These are phyloP conservation scores for Lanmaoa rubissima DNA, from an alignment of 768 basidiomycete species.

Conservation along the genomic window DNA sequence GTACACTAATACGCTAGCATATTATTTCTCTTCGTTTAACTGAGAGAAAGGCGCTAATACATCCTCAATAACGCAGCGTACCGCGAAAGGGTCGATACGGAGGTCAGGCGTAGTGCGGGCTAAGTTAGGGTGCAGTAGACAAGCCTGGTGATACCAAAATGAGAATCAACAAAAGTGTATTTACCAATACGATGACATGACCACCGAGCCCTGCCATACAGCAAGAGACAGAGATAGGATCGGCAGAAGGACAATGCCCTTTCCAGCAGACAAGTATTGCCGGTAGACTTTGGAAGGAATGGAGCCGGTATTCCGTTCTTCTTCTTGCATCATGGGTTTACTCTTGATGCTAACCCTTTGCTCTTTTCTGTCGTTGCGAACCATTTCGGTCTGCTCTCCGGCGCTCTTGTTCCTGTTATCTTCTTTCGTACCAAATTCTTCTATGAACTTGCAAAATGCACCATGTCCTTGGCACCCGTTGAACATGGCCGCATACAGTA, in stretches of 20 bases:
- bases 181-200: constrained; percentile 75
- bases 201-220: constrained; percentile 65
- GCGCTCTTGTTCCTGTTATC: constrained; percentile 39
- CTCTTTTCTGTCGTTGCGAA: constrained; percentile 35
- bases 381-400: constrained; percentile 32
- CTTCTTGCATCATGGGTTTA: constrained; percentile 71
- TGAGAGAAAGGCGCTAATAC: no score
- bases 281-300: constrained; percentile 32
- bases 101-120: no score
- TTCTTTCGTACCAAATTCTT: constrained; percentile 74
- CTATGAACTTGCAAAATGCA: constrained; percentile 70
- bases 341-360: constrained; percentile 38
- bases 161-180: constrained; percentile 15
- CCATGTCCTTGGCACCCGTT: constrained; percentile 32
- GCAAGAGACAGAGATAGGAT: constrained; percentile 57
- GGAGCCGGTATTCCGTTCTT: constrained; percentile 80
- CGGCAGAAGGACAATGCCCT: constrained; percentile 64
- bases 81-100: no score
- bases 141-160: constrained; percentile 45
- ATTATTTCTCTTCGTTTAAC: no score
- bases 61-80: no score
- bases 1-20: no score
- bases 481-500: no score
- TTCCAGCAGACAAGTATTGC: constrained; percentile 67
- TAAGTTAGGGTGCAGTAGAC: constrained; percentile 51